These are phyloP conservation scores for Leishmania mexicana DNA, from an alignment of 208 protist genomes.

Conservation along the genomic window DNA sequence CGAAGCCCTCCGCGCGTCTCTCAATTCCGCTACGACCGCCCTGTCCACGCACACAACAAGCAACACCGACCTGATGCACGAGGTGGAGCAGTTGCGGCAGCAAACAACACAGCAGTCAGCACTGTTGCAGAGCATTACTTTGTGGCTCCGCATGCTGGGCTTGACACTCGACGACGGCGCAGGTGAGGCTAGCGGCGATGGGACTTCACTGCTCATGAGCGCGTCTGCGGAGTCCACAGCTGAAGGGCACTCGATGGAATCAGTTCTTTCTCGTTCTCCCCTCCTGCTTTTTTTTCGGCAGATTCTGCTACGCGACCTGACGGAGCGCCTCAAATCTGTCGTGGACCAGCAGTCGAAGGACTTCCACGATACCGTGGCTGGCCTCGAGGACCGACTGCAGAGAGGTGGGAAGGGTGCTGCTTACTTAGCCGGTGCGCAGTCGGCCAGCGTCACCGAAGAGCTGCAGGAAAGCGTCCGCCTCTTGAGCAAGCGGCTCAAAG, in stretches of 20 bases:
- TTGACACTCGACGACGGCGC: not conserved
- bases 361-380: conserved; percentile 39
- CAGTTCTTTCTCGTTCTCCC: conserved; percentile 51
- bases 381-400: conserved; percentile 43
- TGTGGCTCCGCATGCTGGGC: conserved; percentile 25
- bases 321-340: conserved; percentile 52
- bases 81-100: conserved; percentile 27
- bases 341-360: conserved; percentile 61
- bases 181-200: not conserved
- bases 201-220: not conserved
- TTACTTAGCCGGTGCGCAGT: conserved; percentile 5
- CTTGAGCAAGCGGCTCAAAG: conserved; percentile 46
- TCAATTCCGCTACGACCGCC: conserved; percentile 16
- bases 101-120: conserved; percentile 21
- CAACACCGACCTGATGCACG: conserved; percentile 13
- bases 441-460: conserved; percentile 1
- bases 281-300: conserved; percentile 78
- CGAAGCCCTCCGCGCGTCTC: conserved; percentile 18
- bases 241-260: conserved; percentile 32
- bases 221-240: not conserved
- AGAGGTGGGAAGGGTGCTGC: conserved; percentile 6
- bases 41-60: conserved; percentile 12
- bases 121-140: conserved; percentile 15
- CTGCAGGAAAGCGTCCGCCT: conserved; percentile 22
- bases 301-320: conserved; percentile 67